Base-by-base conservation (phyloP, 169 alveolate species). In the Babesia ovata region DNA sequence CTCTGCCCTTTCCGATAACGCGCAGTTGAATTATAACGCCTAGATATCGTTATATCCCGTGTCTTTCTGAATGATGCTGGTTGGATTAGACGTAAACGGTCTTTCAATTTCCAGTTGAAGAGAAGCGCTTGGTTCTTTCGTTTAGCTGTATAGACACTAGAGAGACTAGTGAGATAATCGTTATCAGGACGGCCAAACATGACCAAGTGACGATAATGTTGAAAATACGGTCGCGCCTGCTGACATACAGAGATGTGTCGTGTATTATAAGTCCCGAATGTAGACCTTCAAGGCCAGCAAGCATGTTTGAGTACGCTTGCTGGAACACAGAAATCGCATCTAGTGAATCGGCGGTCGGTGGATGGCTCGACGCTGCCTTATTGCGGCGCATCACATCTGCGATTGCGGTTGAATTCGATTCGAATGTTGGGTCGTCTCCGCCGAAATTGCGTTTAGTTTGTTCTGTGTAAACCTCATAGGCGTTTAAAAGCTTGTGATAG, bases 271-370 rank as follows among this genome's bases (percentile, higher is more conserved):
- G 62, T 3, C 75, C 75, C 36, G 50, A 48, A 66, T 17, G 48
- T 14, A 66, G 8, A 16, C 22, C 75, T 44, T 46, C 75, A 13
- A 53, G 33, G 9, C 39, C 6, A n/a, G 56, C 44, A 3, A 66
- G 36, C 59, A 66, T 33, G 26, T 66, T 52, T 39, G 29, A 3
- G 36, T 66, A 66, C 0, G 75, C 63, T 12, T 66, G 49, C 54
- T 66, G 63, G 46, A 66, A 66, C 53, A 33, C 63, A 4, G 54
- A 11, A 10, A 66, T 63, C 11, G 75, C 75, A 52, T 66, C 75
- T 10, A 17, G 16, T 26, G 69, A 36, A 33, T 26, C 21, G 22
- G 24, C 53, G 19, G 29, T 19, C 45, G 69, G 39, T 7, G 2
- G n/a, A 13, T 59, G 29, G 48, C 24, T 17, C 8, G 69, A 59